Base-by-base conservation (phyloP, 169 alveolate species). In the Blepharisma undulans region DNA sequence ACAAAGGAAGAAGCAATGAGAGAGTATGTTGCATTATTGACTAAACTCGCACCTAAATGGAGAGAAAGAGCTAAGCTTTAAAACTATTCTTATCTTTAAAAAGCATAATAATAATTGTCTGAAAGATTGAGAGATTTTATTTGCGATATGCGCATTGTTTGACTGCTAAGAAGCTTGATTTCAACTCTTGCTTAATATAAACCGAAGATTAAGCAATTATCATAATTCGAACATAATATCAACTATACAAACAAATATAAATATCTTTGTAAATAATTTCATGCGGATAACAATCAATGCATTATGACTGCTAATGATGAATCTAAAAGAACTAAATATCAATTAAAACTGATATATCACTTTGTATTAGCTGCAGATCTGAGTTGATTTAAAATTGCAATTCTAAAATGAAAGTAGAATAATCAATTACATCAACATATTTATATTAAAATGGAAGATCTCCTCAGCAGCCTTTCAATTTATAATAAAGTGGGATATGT, bases 1-100 rank as follows among this genome's bases (percentile, higher is more conserved):
- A 88, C 87, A 66, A 76, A 88, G 48, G 92, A 88, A 48, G 76
- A 88, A 34, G 92, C 92, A 4, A 88, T 88, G 92, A 88, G 77
- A 76, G 92, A 76, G 59, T 88, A 88, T 59, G 79, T 88, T 22
- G 59, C 74, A n/a, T 30, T 88, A 33, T 87, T 88, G 2, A 88
- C 85, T 32, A 72, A 88, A 18, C 34, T 88, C 32, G 74, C 87
- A 22, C 92, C 92, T 76, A 25, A 76, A 29, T 88, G 92, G 92
- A 76, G 59, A 76, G 30, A 88, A 88, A 48, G 66, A 48, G 66
- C 66, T 48, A 48, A 48, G 66, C 66, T 48, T 48, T 48, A 48
- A n/a, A n/a, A 48, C 14, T 48, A 48, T 48, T 48, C 66, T 48
- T 48, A 48, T 48, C 66, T 48, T 48, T 10, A 48, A 48, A 10